These are phyloP conservation scores for Fraxinus latifolia DNA, from an alignment of 305 asterid genomes.

Conservation along the genomic window DNA sequence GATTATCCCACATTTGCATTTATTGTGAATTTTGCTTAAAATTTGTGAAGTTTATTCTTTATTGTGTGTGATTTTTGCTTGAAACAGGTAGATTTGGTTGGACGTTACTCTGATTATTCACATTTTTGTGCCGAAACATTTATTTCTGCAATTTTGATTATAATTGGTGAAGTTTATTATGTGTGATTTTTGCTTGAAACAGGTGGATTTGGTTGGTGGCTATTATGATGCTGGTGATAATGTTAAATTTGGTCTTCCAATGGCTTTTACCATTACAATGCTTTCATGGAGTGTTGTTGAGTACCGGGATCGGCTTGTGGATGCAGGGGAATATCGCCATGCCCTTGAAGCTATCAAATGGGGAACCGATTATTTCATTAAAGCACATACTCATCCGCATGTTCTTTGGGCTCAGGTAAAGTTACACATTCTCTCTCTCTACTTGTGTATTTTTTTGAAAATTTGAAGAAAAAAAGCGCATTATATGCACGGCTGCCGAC, in stretches of 20 bases:
- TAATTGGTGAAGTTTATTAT: not conserved
- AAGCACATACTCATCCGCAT: conserved; percentile 76
- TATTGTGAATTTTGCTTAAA: not conserved
- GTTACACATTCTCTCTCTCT: not conserved
- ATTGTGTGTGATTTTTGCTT: not conserved
- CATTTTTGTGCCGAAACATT: not conserved
- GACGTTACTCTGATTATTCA: conserved; percentile 62
- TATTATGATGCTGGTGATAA: conserved; percentile 91
- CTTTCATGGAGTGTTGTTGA: conserved; percentile 72
- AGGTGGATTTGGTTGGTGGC: conserved; percentile 94
- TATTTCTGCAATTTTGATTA: not conserved
- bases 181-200: not conserved
- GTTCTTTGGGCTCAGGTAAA: conserved; percentile 82
- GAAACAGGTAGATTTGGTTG: conserved; percentile 62
- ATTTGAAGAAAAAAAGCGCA: not conserved
- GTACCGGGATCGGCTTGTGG: conserved; percentile 49
- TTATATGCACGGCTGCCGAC: not conserved
- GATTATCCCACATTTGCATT: not conserved
- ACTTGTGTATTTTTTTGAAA: not conserved
- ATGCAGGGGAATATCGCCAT: conserved; percentile 58
- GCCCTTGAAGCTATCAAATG: conserved; percentile 84
- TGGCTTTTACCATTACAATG: conserved; percentile 80
- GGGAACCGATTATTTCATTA: conserved; percentile 93
- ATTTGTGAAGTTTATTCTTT: not conserved
- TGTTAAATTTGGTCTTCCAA: conserved; percentile 78